Base-by-base conservation (phyloP, 352 stramenopile genomes). In the Pythium volutum region DNA sequence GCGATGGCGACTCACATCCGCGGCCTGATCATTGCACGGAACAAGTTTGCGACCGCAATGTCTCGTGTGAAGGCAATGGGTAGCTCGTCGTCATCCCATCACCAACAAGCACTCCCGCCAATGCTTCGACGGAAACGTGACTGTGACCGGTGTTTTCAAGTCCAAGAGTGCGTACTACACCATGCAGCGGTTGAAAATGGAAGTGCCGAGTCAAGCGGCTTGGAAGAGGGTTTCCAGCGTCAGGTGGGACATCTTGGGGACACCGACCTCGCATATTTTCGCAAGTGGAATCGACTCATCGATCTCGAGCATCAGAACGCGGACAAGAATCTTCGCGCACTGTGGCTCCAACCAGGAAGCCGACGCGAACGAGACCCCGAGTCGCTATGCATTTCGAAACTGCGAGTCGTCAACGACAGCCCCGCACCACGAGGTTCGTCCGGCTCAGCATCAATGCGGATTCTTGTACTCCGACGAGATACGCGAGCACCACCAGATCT, bases 81-180 rank as follows among this genome's bases (percentile, higher is more conserved):
- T 3, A 73, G 73, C 52, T 71, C 71, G 6, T 71, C 70, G 6
- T 79, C 74, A 1, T 66, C 71, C 22, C 70, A 88, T 53, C 70
- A 81, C 7, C 65, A 72, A 20, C 59, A 72, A 48, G 59, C 50
- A 18, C 76, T 93, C 20, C 89, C 89, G 16, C 65, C 87, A 15
- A 87, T 97, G 70, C 67, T 97, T 39, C 76, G 75, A 18, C 76
- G 71, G 12, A 79, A 72, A 11, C 59, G 68, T 20, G 81, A 93
- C 6, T 97, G 89, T 38, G 71, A 79, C 27, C 68, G 75, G 16
- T 97, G 89, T 56, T 97, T 95, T 57, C 83, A 94, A 46, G 20
- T 81, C 16, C 65, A 92, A 43, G 87, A 96, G 54, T 97, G 89
- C 49, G 70, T 96, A n/a, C 61, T 96, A 23, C 80, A 94, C 55